These are phyloP conservation scores for Prosopis cineraria DNA, from an alignment of 306 rosid genomes.

Conservation along the genomic window DNA sequence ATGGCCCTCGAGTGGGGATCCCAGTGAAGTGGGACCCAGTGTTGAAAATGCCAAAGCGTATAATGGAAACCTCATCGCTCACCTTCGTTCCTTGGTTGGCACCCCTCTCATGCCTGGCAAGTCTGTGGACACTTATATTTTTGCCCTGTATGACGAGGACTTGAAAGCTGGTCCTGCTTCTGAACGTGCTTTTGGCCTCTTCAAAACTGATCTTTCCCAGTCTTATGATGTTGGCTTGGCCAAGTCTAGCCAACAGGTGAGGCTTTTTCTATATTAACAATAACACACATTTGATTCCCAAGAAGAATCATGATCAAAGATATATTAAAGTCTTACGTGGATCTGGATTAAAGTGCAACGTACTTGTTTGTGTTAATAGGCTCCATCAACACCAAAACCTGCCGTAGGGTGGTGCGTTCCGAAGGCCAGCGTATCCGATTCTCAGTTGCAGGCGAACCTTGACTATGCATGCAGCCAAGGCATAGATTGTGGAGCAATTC, in stretches of 20 bases:
- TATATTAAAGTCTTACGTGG: not conserved
- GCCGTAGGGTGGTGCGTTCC: slow-evolving; percentile 75
- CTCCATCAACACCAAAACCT: slow-evolving; percentile 51
- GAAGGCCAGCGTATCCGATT: slow-evolving; percentile 57
- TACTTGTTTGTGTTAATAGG: slow-evolving; percentile 28
- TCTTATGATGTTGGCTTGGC: slow-evolving; percentile 80
- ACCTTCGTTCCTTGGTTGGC: slow-evolving; percentile 85
- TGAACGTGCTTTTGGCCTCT: slow-evolving; percentile 80
- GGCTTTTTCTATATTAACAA: not conserved
- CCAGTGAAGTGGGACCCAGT: slow-evolving; percentile 68
- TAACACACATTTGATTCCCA: not conserved
- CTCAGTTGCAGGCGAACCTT: slow-evolving; percentile 69
- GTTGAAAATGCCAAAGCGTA: slow-evolving; percentile 87
- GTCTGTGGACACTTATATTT: slow-evolving; percentile 78
- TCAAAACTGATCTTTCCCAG: slow-evolving; percentile 61
- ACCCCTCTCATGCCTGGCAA: slow-evolving; percentile 92
- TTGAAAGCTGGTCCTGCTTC: slow-evolving; percentile 73
- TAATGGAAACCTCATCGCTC: slow-evolving; percentile 81
- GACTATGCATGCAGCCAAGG: slow-evolving; percentile 85
- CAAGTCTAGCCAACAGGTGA: slow-evolving; percentile 68
- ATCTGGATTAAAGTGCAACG: not conserved
- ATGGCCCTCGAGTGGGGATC: slow-evolving; percentile 85
- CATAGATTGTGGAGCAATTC: slow-evolving; percentile 76
- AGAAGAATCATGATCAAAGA: not conserved
- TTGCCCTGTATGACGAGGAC: slow-evolving; percentile 83